phyloP scores from a whole-genome alignment of 495 filamentous ascomycete species.

The Bryoglossum gracile region DNA sequence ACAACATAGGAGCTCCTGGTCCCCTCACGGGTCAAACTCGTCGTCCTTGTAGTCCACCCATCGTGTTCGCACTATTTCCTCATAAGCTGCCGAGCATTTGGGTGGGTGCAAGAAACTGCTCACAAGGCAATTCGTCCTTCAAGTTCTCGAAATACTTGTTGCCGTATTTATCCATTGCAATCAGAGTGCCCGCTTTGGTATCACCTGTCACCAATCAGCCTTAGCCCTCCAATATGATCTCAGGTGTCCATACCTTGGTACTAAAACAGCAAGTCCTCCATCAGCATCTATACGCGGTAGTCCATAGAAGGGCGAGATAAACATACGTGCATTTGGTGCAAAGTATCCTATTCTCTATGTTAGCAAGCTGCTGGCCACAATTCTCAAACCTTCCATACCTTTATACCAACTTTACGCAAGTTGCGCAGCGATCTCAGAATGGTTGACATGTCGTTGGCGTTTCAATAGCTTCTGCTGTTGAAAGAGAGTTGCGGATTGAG shows the following conservation, averaged over 20 bases:
- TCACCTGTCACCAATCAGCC: slow-evolving; percentile 60
- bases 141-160: slow-evolving; percentile 98
- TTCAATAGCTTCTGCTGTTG: slow-evolving; percentile 24
- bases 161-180: slow-evolving; percentile 81
- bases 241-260: slow-evolving; percentile 15
- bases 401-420: slow-evolving; percentile 77
- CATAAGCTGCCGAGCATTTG: slow-evolving; percentile 21
- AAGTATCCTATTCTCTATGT: slow-evolving; percentile 58
- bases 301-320: slow-evolving; percentile 3
- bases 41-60: slow-evolving; percentile 94
- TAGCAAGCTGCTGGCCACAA: slow-evolving; percentile 9
- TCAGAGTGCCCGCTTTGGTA: slow-evolving; percentile 86
- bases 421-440: slow-evolving; percentile 80
- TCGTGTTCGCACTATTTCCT: slow-evolving; percentile 72
- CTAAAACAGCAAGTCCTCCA: slow-evolving; percentile 12
- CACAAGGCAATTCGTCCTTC: slow-evolving; percentile 86
- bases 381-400: slow-evolving; percentile 44
- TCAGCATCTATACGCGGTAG: slow-evolving; percentile 12
- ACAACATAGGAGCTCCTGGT: neutral
- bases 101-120: slow-evolving; percentile 27
- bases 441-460: slow-evolving; percentile 69
- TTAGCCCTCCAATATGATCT: neutral
- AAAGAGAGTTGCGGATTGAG: slow-evolving; percentile 11
- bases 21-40: slow-evolving; percentile 74
- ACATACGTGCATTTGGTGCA: slow-evolving; percentile 87